phyloP scores from a whole-genome alignment of 2,329 filamentous ascomycete species.

The Tolypocladium cylindrosporum region DNA sequence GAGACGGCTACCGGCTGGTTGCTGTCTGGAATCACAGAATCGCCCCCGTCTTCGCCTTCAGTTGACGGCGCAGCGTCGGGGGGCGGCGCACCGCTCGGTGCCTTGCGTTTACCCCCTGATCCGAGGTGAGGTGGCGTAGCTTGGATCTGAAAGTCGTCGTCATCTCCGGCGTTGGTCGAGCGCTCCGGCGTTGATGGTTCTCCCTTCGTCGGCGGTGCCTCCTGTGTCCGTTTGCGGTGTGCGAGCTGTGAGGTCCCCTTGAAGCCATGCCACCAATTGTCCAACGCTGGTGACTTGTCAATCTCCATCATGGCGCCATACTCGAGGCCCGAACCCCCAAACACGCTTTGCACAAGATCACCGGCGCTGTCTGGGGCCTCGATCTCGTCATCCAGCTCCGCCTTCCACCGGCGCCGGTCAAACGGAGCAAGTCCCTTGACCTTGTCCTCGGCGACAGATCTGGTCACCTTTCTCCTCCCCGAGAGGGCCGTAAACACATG shows the following conservation, averaged over 20 bases:
- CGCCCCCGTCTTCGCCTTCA: constrained; percentile 22
- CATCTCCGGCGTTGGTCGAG: constrained; percentile 21
- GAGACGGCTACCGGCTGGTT: constrained; percentile 7
- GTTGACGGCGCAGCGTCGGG: constrained; percentile 21
- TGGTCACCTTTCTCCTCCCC: constrained; percentile 34
- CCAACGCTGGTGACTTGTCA: constrained; percentile 23
- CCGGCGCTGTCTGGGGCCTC: constrained; percentile 19
- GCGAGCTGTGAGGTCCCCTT: constrained; percentile 16
- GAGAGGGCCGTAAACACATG: constrained; percentile 42
- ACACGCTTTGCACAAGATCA: constrained; percentile 30
- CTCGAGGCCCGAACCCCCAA: constrained; percentile 24
- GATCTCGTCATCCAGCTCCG: constrained; percentile 11
- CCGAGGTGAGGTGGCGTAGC: constrained; percentile 31
- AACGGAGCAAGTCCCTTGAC: constrained; percentile 44
- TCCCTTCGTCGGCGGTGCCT: constrained; percentile 3
- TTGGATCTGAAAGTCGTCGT: constrained; percentile 43
- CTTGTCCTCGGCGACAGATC: constrained; percentile 33
- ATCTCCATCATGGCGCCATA: constrained; percentile 18
- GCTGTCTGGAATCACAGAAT: constrained; percentile 8
- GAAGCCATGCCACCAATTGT: constrained; percentile 41
- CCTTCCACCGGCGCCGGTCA: constrained; percentile 27
- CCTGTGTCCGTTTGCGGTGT: constrained; percentile 8
- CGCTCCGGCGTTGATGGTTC: constrained; percentile 6
- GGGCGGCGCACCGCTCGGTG: constrained; percentile 4
- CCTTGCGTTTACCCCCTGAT: constrained; percentile 13